A percentile compares a stretch with the other conserved stretches of the same genome.
phyloP scores from a whole-genome alignment of 352 stramenopile genomes.

The Pseudoperonospora humuli region DNA sequence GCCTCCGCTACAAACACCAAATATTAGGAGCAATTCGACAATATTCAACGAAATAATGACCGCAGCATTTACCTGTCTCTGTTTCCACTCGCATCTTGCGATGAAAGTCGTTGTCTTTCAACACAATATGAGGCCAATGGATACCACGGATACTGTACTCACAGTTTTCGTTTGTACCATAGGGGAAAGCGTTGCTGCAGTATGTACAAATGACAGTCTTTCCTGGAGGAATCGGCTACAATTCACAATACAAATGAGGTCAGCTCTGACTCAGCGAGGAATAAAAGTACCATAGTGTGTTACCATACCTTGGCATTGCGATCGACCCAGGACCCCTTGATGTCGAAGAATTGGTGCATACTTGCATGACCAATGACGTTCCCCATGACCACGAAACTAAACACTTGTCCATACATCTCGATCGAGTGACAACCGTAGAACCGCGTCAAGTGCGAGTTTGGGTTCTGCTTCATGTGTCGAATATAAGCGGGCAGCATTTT shows the following conservation, averaged over 20 bases:
- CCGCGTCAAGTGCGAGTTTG: conserved; percentile 75
- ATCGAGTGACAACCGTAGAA: conserved; percentile 88
- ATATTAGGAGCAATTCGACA: neutral
- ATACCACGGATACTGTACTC: conserved; percentile 73
- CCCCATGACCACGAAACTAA: conserved; percentile 89
- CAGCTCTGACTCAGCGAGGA: neutral
- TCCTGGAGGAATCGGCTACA: conserved; percentile 59
- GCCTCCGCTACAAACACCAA: conserved; percentile 28
- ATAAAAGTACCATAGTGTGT: neutral
- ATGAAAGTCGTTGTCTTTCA: conserved; percentile 86
- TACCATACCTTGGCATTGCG: conserved; percentile 61
- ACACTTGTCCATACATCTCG: conserved; percentile 83
- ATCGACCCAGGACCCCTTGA: conserved; percentile 87
- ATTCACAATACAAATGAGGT: neutral
- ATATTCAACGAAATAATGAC: neutral
- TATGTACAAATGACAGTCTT: conserved; percentile 83
- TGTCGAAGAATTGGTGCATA: conserved; percentile 87
- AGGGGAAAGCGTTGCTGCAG: conserved; percentile 74
- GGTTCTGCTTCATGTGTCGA: conserved; percentile 71
- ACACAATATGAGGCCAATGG: conserved; percentile 67
- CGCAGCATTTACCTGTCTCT: conserved; percentile 29
- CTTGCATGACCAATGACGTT: conserved; percentile 79
- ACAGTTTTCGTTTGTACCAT: conserved; percentile 58
- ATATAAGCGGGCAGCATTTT: conserved; percentile 81
- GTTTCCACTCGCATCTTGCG: conserved; percentile 68